These are phyloP conservation scores for Glarea lozoyensis DNA, from an alignment of 495 filamentous ascomycete species.

Conservation along the genomic window DNA sequence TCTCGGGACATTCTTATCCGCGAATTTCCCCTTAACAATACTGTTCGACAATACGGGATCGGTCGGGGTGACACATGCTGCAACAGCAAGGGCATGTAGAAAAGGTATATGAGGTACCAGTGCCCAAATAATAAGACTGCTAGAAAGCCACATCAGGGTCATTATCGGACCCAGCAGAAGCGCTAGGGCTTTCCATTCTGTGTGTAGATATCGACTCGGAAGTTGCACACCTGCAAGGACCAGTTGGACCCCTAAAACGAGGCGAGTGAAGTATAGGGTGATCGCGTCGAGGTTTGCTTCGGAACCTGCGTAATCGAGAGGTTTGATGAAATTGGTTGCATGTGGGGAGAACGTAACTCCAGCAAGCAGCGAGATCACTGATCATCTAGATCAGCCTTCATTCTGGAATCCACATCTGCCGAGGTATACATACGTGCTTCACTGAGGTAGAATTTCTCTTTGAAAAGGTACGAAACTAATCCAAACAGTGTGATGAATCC, in stretches of 20 bases:
- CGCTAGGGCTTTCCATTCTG: conserved; percentile 71
- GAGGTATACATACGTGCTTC: conserved; percentile 71
- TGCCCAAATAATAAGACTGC: conserved; percentile 68
- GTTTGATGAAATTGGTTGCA: conserved; percentile 68
- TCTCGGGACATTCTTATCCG: conserved; percentile 79
- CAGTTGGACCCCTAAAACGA: conserved; percentile 86
- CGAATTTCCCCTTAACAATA: conserved; percentile 91
- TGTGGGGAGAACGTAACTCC: conserved; percentile 72
- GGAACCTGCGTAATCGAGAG: conserved; percentile 65
- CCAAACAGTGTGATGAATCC: conserved; percentile 86
- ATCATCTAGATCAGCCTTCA: too few relatives aligned
- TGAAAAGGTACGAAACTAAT: conserved; percentile 79
- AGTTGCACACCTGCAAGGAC: conserved; percentile 86
- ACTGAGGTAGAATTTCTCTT: conserved; percentile 85
- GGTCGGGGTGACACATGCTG: conserved; percentile 81
- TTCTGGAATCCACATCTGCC: too few relatives aligned
- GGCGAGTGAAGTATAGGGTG: conserved; percentile 76
- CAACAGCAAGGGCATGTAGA: conserved; percentile 70
- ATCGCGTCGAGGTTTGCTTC: conserved; percentile 49
- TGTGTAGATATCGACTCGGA: conserved; percentile 73
- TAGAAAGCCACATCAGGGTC: conserved; percentile 82
- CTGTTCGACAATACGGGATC: conserved; percentile 85
- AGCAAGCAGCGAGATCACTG: conserved; percentile 76
- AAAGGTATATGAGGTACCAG: conserved; percentile 66
- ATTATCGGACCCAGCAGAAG: conserved; percentile 80